A percentile compares a stretch with the other conserved stretches of the same genome.
Evolutionary conservation across 345 rosid genomes (phyloP).

Genomic region (Melastoma malabathricum): DNA sequence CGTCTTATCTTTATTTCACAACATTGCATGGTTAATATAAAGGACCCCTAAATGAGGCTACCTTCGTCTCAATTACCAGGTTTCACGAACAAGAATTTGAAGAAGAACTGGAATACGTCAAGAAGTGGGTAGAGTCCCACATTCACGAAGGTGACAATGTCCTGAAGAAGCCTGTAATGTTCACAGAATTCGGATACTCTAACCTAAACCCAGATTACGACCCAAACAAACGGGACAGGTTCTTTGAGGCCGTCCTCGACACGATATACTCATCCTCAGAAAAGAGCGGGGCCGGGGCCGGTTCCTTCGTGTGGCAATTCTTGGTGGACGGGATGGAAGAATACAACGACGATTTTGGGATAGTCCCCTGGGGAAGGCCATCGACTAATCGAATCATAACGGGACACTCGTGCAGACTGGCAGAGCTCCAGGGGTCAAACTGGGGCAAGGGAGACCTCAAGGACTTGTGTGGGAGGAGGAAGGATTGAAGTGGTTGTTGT

Average conservation of each 20-base stretch:
- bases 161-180: constrained; percentile 68
- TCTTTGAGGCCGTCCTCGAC: constrained; percentile 44
- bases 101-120: constrained; percentile 44
- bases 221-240: constrained; percentile 42
- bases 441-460: constrained; percentile 20
- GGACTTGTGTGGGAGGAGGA: constrained; percentile 27
- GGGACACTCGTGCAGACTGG: constrained; percentile 63
- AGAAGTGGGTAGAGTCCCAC: constrained; percentile 83
- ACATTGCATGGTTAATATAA: background rate
- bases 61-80: constrained; percentile 28
- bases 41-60: background rate
- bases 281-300: constrained; percentile 66
- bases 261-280: constrained; percentile 53
- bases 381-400: constrained; percentile 40
- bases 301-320: constrained; percentile 75
- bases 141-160: constrained; percentile 75
- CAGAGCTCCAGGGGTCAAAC: constrained; percentile 23
- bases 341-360: constrained; percentile 69
- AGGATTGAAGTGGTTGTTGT: constrained; percentile 11
- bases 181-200: constrained; percentile 78
- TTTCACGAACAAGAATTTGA: constrained; percentile 47
- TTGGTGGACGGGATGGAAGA: constrained; percentile 75
- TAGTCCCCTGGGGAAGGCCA: constrained; percentile 65
- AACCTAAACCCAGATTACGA: constrained; percentile 58
- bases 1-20: background rate